Conservation (phyloP, 176 grass and related monocot genomes). For the Avena sativa region DNA sequence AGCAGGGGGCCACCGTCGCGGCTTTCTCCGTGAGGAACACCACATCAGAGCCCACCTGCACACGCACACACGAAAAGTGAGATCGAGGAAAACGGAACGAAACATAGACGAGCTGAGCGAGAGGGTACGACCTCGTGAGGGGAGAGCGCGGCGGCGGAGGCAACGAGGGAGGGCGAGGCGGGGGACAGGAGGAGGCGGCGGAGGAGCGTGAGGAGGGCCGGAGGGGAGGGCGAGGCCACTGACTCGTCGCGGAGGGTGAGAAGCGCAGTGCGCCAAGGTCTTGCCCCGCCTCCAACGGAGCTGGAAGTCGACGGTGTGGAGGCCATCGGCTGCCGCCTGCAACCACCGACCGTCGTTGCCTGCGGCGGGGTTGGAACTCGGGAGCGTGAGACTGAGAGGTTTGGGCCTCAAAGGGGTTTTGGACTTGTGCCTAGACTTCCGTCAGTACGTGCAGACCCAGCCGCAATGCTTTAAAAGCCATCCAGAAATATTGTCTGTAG, state of each 20-base stretch:
- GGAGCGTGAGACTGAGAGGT: not conserved
- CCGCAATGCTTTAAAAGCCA: not conserved
- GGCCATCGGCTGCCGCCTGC: constrained; percentile 38
- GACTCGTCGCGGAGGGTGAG: constrained; percentile 95
- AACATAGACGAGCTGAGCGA: not conserved
- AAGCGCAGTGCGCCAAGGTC: constrained; percentile 77
- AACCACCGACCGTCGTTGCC: constrained; percentile 18
- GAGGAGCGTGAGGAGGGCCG: constrained; percentile 74
- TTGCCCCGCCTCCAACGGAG: constrained; percentile 54
- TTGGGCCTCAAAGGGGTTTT: constrained; percentile 24
- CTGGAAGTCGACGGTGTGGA: constrained; percentile 1
- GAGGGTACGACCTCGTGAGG: constrained; percentile 75
- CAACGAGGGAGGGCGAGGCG: constrained; percentile 51
- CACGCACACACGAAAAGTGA: constrained; percentile 14
- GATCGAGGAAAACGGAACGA: not conserved
- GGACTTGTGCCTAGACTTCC: not conserved
- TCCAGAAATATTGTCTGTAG: not conserved
- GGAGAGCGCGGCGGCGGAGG: constrained; percentile 64
- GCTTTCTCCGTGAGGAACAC: constrained; percentile 77
- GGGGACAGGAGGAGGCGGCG: constrained; percentile 62
- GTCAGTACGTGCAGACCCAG: not conserved
- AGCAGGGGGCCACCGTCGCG: constrained; percentile 42
- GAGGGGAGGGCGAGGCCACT: constrained; percentile 55
- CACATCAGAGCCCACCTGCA: constrained; percentile 86
- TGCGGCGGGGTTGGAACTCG: not conserved